Base-by-base conservation (phyloP, 2,329 filamentous ascomycete genomes). In the Cytospora piceae region DNA sequence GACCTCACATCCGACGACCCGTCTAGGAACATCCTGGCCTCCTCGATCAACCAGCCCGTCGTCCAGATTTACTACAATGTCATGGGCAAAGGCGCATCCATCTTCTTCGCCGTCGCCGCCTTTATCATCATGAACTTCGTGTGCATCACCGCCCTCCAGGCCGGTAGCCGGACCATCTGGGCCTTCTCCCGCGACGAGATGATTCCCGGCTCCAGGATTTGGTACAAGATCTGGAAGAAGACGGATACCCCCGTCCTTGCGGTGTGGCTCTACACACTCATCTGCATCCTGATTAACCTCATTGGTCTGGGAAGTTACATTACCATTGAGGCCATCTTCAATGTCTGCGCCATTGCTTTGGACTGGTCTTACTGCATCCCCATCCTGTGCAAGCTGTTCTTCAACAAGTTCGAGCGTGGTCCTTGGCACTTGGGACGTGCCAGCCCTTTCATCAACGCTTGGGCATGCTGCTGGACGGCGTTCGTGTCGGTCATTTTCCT, bases 81-180 rank as follows among this genome's bases (percentile, higher is more conserved):
- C 56, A 80, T 86, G 61, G 85, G 85, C 68, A 83, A 81, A 67
- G 74, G 73, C 3, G 81, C 81, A 17, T 82, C 82, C 55, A 82
- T 86, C 70, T 80, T 83, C 75, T 87, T 83, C 72, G 82, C 83
- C 63, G 79, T 85, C n/a, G 79, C 79, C 67, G 83, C 82, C 27
- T 85, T 86, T 71, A 74, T 87, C 68, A 83, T 87, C 72, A 80
- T 86, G 74, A 83, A 86, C 72, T 85, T 85, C 71, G 82, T 85
- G 64, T 84, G 82, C 77, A 85, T 85, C 73, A 84, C 84, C 11
- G 83, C 83, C 59, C 82, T 84, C 62, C 83, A 85, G 72, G 78
- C 83, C 17, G 78, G 82, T 37, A 82, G 78, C 7, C 81, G 83
- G 42, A 85, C 83, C 17, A 77, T 85, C 70, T 86, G 83, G 74